Conservation (phyloP, 345 rosid genomes). For the Psidium guajava region DNA sequence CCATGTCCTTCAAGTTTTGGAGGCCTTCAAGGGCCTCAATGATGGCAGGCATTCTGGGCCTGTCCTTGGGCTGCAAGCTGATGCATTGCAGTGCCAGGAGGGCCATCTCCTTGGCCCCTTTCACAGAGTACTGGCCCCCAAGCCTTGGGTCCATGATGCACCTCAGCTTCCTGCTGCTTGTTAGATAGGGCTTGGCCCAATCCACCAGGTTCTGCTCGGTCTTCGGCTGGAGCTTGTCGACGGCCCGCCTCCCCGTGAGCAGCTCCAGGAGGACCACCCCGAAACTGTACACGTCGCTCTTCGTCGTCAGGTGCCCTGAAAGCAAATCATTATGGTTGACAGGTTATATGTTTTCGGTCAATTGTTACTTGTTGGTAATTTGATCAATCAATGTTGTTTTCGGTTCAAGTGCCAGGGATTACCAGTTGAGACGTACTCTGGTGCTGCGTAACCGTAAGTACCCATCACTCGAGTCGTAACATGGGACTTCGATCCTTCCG, state of each 20-base stretch:
- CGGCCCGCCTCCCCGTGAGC: slow-evolving; percentile 74
- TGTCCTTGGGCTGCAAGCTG: slow-evolving; percentile 73
- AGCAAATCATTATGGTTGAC: not conserved
- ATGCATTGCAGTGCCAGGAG: slow-evolving; percentile 53
- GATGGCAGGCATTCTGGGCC: slow-evolving; percentile 69
- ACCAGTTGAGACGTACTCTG: slow-evolving; percentile 92
- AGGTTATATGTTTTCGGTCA: not conserved
- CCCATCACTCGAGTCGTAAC: slow-evolving; percentile 97
- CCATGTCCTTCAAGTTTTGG: slow-evolving; percentile 64
- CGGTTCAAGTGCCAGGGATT: not conserved
- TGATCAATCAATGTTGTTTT: not conserved
- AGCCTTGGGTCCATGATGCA: slow-evolving; percentile 70
- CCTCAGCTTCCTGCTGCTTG: slow-evolving; percentile 57
- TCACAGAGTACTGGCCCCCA: slow-evolving; percentile 71
- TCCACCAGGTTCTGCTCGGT: slow-evolving; percentile 70
- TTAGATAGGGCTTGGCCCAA: slow-evolving; percentile 73
- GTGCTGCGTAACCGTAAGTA: slow-evolving; percentile 91
- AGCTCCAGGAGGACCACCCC: slow-evolving; percentile 87
- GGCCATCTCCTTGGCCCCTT: slow-evolving; percentile 78
- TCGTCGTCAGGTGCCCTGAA: slow-evolving; percentile 84
- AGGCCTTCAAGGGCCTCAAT: slow-evolving; percentile 58
- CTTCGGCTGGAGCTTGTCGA: slow-evolving; percentile 61
- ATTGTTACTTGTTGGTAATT: not conserved
- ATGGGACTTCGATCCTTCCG: slow-evolving; percentile 88
- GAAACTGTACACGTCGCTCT: slow-evolving; percentile 81